A percentile compares a stretch with the other conserved stretches of the same genome.
Evolutionary conservation across 495 filamentous ascomycete species (phyloP).

Genomic region (Penicillium coprophilum): DNA sequence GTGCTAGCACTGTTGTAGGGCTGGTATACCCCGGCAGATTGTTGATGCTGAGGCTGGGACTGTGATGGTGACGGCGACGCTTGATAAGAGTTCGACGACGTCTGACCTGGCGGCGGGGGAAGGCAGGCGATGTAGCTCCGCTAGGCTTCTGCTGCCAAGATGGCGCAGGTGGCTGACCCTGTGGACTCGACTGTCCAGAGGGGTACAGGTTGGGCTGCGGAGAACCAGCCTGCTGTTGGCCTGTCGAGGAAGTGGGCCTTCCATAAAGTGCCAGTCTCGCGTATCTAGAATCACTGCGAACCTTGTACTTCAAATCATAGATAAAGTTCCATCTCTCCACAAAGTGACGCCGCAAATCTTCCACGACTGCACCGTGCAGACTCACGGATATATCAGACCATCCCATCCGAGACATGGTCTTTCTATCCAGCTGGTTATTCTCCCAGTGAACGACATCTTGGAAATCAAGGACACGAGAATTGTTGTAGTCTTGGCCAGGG

Average conservation of each 20-base stretch:
- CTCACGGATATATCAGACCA: constrained; percentile 90
- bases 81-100: constrained; percentile 2
- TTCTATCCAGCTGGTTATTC: constrained; percentile 82
- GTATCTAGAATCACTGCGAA: constrained; percentile 64
- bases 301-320: constrained; percentile 75
- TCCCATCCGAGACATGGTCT: constrained; percentile 81
- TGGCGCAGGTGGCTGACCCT: constrained; percentile 2
- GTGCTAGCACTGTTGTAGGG: constrained; percentile 1
- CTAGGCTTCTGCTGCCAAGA: constrained; percentile 17
- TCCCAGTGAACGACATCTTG: constrained; percentile 80
- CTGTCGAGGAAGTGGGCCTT: constrained; percentile 24
- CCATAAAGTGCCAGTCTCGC: constrained; percentile 48
- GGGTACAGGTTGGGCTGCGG: constrained; percentile 25
- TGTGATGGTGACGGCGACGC: neutral
- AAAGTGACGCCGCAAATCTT: constrained; percentile 78
- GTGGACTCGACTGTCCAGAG: constrained; percentile 20
- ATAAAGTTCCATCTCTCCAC: constrained; percentile 93
- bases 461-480: constrained; percentile 85
- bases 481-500: constrained; percentile 94
- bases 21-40: neutral
- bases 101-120: constrained; percentile 13
- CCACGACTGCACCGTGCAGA: constrained; percentile 73
- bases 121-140: constrained; percentile 8
- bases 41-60: constrained; percentile 13
- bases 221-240: constrained; percentile 13